phyloP scores from a whole-genome alignment of 192 early-diverging fungal species.

The Phycomyces nitens region DNA sequence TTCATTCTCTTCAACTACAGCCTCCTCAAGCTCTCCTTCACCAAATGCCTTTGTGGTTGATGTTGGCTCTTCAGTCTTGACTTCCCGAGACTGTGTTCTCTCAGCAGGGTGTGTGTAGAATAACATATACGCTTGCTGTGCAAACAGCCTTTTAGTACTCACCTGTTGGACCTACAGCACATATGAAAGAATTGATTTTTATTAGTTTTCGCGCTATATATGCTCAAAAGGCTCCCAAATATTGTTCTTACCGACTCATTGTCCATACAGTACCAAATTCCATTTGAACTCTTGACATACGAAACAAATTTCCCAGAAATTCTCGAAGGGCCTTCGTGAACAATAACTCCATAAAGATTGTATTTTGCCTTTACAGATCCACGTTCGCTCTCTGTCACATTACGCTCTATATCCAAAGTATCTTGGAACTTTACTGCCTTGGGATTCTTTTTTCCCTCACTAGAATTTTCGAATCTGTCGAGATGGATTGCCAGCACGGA shows the following conservation, averaged over 20 bases:
- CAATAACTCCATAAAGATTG: conserved; percentile 68
- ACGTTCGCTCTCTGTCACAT: conserved; percentile 29
- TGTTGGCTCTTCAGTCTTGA: neutral
- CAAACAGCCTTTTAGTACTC: conserved; percentile 63
- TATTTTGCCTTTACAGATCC: conserved; percentile 45
- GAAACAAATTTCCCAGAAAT: conserved; percentile 83
- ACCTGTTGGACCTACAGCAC: conserved; percentile 62
- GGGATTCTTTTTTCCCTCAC: conserved; percentile 41
- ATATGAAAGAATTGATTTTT: neutral
- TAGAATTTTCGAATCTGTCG: conserved; percentile 16
- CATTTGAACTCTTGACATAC: conserved; percentile 73
- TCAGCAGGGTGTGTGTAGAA: conserved; percentile 43
- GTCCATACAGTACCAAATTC: conserved; percentile 79
- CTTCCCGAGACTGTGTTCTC: neutral
- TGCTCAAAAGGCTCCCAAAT: neutral
- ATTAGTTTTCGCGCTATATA: neutral
- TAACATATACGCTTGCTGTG: conserved; percentile 75
- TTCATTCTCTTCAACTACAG: neutral
- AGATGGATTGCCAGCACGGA: conserved; percentile 19
- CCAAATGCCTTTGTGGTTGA: neutral
- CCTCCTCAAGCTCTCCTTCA: neutral
- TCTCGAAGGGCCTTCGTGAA: conserved; percentile 68
- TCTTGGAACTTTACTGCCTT: conserved; percentile 27
- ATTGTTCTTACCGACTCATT: conserved; percentile 46
- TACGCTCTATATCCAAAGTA: conserved; percentile 19